Conservation (phyloP, 768 basidiomycete species). For the Coprinopsis cinerea region DNA sequence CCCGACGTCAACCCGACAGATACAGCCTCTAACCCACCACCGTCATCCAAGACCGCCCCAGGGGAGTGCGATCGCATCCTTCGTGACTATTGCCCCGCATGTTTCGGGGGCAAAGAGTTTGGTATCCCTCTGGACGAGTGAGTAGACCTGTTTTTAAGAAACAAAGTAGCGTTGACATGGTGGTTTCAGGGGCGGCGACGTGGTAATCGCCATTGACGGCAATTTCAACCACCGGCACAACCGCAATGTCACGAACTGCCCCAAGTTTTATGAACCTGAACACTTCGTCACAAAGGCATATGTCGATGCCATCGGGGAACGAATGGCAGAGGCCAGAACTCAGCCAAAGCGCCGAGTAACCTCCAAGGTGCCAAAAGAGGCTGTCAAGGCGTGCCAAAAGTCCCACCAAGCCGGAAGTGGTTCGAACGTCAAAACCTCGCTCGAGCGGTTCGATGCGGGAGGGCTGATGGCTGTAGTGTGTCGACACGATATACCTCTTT, state of each 20-base stretch:
- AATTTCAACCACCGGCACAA: too few relatives aligned
- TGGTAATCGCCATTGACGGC: constrained; percentile 39
- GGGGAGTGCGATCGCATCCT: too few relatives aligned
- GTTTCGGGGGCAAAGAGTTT: too few relatives aligned
- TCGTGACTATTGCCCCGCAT: too few relatives aligned
- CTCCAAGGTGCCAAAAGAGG: constrained; percentile 24
- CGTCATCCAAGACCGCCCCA: too few relatives aligned
- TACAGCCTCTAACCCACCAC: too few relatives aligned
- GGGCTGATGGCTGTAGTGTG: constrained; percentile 9
- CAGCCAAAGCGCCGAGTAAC: neutral
- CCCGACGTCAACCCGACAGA: too few relatives aligned
- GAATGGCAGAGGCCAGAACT: constrained; percentile 21
- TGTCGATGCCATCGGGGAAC: constrained; percentile 26
- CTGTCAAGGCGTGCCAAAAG: constrained; percentile 28
- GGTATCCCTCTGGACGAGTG: too few relatives aligned
- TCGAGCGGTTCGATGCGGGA: neutral
- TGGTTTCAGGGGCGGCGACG: too few relatives aligned
- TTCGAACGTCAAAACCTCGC: constrained; percentile 14
- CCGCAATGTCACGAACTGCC: constrained; percentile 23
- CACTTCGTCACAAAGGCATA: constrained; percentile 29
- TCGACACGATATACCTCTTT: constrained; percentile 4
- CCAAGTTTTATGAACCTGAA: constrained; percentile 23
- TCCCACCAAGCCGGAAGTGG: constrained; percentile 25
- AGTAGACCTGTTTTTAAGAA: too few relatives aligned
- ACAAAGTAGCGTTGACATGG: too few relatives aligned